A percentile compares a stretch with the other conserved stretches of the same genome.
These are phyloP conservation scores for Caloboletus firmus DNA, from an alignment of 1,284 basidiomycete species.

Conservation along the genomic window DNA sequence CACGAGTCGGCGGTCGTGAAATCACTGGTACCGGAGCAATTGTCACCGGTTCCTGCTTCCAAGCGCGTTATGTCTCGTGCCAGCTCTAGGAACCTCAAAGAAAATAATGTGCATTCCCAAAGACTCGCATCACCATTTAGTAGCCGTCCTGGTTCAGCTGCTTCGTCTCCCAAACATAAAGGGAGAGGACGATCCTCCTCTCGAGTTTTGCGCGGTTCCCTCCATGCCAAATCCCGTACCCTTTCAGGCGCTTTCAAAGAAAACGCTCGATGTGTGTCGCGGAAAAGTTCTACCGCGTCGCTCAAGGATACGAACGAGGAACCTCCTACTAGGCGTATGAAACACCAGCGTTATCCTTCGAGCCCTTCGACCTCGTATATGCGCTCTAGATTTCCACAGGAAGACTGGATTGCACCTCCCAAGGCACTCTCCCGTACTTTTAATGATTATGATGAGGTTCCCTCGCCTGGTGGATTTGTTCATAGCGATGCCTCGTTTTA, in stretches of 20 bases:
- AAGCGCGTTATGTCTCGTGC: slow-evolving; percentile 47
- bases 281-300: slow-evolving; percentile 23
- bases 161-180: slow-evolving; percentile 40
- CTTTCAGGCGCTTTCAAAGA: slow-evolving; percentile 24
- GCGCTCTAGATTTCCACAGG: slow-evolving; percentile 17
- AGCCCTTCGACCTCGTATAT: slow-evolving; percentile 32
- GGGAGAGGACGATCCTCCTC: slow-evolving; percentile 2
- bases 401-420: slow-evolving; percentile 14
- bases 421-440: slow-evolving; percentile 1
- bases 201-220: slow-evolving; percentile 12
- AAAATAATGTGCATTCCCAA: slow-evolving; percentile 35
- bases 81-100: slow-evolving; percentile 48
- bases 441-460: background rate
- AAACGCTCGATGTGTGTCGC: slow-evolving; percentile 13
- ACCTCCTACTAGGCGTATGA: slow-evolving; percentile 6
- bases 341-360: slow-evolving; percentile 22
- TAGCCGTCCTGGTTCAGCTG: slow-evolving; percentile 45
- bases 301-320: slow-evolving; percentile 11
- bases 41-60: slow-evolving; percentile 45
- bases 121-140: slow-evolving; percentile 37
- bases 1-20: slow-evolving; percentile 5
- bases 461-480: slow-evolving; percentile 5
- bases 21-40: slow-evolving; percentile 25
- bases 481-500: slow-evolving; percentile 19
- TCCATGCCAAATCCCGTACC: slow-evolving; percentile 25